A percentile compares a stretch with the other conserved stretches of the same genome.
Evolutionary conservation across 345 rosid species (phyloP).

Genomic region (Balakata baccata): DNA sequence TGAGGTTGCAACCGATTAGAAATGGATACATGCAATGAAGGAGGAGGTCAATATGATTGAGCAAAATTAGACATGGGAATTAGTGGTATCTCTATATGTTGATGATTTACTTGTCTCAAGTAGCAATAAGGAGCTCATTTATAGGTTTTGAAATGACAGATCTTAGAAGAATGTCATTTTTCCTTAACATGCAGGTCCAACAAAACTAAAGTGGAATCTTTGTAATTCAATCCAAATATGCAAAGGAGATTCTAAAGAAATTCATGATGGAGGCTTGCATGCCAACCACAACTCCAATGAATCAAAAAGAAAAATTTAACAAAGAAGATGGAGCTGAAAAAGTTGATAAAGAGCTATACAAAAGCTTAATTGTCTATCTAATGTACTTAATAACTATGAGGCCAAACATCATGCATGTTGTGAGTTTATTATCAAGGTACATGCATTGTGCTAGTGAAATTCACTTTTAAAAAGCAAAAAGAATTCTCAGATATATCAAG

Average conservation of each 20-base stretch:
- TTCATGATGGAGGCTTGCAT: not conserved
- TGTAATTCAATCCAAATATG: not conserved
- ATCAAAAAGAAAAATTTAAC: not conserved
- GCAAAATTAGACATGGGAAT: not conserved
- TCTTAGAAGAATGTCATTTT: not conserved
- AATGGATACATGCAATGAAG: not conserved
- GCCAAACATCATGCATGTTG: not conserved
- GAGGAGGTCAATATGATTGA: not conserved
- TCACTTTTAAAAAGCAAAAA: not conserved
- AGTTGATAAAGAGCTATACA: not conserved
- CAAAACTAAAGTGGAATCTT: not conserved
- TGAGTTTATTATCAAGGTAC: not conserved
- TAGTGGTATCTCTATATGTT: not conserved
- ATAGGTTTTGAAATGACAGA: not conserved
- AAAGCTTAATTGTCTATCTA: not conserved
- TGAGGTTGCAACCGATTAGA: not conserved
- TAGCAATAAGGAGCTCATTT: not conserved
- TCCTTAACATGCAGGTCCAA: not conserved
- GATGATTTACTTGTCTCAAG: not conserved
- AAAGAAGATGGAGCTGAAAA: not conserved
- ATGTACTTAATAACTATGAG: not conserved
- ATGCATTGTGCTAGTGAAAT: not conserved
- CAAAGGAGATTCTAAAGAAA: not conserved
- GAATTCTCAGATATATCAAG: not conserved
- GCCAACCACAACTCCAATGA: not conserved